Evolutionary conservation across 2,329 filamentous ascomycete species (phyloP).

Genomic region (Mariannaea elegans): DNA sequence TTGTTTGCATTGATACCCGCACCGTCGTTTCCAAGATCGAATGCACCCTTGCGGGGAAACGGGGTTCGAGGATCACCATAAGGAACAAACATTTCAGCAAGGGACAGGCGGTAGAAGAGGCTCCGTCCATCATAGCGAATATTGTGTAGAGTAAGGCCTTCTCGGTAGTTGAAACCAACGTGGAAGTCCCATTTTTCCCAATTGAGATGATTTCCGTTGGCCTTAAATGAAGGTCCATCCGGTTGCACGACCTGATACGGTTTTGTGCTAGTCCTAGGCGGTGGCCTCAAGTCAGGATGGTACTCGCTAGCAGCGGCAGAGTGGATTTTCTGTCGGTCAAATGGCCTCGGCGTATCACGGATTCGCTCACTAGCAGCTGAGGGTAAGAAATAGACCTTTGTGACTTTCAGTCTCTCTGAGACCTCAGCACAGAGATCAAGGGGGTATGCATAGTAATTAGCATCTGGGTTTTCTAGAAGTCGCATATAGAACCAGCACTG

Average conservation of each 20-base stretch:
- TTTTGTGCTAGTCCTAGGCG: constrained; percentile 40
- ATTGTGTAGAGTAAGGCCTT: constrained; percentile 75
- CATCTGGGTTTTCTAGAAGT: constrained; percentile 52
- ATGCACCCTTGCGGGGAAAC: constrained; percentile 71
- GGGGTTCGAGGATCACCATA: constrained; percentile 64
- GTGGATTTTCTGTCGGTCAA: constrained; percentile 54
- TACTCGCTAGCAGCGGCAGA: constrained; percentile 52
- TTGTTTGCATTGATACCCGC: constrained; percentile 73
- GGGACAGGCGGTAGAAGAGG: constrained; percentile 69
- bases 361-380: constrained; percentile 42
- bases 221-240: constrained; percentile 46
- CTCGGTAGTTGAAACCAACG: constrained; percentile 74
- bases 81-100: constrained; percentile 74
- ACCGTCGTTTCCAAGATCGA: constrained; percentile 75
- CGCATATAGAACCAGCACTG: constrained; percentile 43
- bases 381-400: constrained; percentile 57
- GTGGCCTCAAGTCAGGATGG: constrained; percentile 40
- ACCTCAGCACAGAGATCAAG: constrained; percentile 61
- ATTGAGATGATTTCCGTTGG: constrained; percentile 54
- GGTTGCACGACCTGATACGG: constrained; percentile 45
- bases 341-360: constrained; percentile 44
- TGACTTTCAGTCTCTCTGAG: constrained; percentile 55
- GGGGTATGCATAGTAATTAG: constrained; percentile 65
- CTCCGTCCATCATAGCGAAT: constrained; percentile 71
- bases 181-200: constrained; percentile 75